A percentile compares a stretch with the other conserved stretches of the same genome.
These are phyloP conservation scores for Ustilaginoidea virens DNA, from an alignment of 2,329 filamentous ascomycete species.

Conservation along the genomic window DNA sequence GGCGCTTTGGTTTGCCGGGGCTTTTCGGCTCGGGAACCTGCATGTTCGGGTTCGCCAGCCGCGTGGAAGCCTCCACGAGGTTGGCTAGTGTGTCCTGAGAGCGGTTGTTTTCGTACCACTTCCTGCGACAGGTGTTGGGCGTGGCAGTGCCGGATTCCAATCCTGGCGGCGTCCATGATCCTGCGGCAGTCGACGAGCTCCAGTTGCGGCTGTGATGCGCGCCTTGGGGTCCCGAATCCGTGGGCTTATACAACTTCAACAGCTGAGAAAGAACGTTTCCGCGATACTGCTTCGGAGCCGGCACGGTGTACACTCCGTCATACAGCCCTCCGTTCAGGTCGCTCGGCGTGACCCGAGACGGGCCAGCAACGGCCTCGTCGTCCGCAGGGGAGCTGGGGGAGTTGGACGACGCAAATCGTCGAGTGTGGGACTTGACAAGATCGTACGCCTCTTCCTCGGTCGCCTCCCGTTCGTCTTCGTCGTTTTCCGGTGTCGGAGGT, in stretches of 20 bases:
- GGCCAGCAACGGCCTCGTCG: conserved; percentile 6
- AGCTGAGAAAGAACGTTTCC: conserved; percentile 30
- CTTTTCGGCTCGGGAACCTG: conserved; percentile 7
- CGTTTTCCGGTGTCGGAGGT: no score
- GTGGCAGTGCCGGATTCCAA: conserved; percentile 23
- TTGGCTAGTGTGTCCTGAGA: conserved; percentile 31
- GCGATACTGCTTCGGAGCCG: conserved; percentile 25
- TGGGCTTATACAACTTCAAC: conserved; percentile 28
- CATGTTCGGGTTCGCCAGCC: conserved; percentile 8
- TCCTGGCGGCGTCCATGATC: conserved; percentile 16
- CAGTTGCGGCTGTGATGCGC: conserved; percentile 10
- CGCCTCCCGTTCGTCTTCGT: neutral
- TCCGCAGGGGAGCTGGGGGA: conserved; percentile 4
- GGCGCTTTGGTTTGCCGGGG: conserved; percentile 16
- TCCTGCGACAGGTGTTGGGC: conserved; percentile 24
- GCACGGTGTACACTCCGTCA: conserved; percentile 25
- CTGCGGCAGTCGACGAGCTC: conserved; percentile 13
- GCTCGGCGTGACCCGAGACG: conserved; percentile 9
- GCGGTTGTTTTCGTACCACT: conserved; percentile 33
- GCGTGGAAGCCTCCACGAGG: conserved; percentile 29
- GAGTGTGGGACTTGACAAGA: conserved; percentile 27
- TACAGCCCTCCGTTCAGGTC: conserved; percentile 23
- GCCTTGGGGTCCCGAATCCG: conserved; percentile 11
- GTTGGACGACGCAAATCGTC: conserved; percentile 8
- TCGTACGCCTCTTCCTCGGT: conserved; percentile 22